Conservation (phyloP, 306 rosid genomes). For the Prunus mongolica region DNA sequence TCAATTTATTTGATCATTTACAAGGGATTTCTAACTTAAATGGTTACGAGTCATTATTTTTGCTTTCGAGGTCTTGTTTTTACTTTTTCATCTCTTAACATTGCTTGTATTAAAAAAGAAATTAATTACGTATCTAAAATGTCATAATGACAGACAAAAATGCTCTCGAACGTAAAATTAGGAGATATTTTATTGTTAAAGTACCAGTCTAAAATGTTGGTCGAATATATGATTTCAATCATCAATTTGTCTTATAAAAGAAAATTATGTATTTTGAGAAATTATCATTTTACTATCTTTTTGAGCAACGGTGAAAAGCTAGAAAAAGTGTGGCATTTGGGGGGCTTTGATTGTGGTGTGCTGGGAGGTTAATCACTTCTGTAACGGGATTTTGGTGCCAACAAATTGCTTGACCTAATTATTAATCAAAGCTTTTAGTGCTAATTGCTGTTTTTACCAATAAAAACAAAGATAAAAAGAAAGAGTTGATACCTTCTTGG, state of each 20-base stretch:
- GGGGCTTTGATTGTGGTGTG: slow-evolving; percentile 21
- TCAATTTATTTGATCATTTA: neutral
- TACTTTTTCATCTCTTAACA: too few species aligned
- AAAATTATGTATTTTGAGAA: neutral
- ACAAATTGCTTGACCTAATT: slow-evolving; percentile 1
- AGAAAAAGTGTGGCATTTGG: slow-evolving; percentile 16
- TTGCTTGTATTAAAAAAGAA: too few species aligned
- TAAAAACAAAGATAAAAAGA: neutral
- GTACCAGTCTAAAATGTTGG: too few species aligned
- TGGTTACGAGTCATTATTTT: too few species aligned
- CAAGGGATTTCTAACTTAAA: too few species aligned
- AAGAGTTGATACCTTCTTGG: neutral
- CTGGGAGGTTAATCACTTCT: slow-evolving; percentile 8
- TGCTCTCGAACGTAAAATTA: too few species aligned
- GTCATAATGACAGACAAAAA: too few species aligned
- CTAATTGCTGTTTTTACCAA: neutral
- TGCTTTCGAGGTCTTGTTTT: too few species aligned
- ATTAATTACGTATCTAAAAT: too few species aligned
- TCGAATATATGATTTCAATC: neutral
- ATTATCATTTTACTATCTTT: neutral
- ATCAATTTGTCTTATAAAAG: neutral
- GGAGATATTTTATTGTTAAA: too few species aligned
- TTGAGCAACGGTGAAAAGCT: slow-evolving; percentile 47
- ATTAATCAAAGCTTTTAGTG: slow-evolving; percentile 2
- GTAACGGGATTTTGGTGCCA: slow-evolving; percentile 20